Base-by-base conservation (phyloP, 352 stramenopile species). In the Phytopythium montanum region DNA sequence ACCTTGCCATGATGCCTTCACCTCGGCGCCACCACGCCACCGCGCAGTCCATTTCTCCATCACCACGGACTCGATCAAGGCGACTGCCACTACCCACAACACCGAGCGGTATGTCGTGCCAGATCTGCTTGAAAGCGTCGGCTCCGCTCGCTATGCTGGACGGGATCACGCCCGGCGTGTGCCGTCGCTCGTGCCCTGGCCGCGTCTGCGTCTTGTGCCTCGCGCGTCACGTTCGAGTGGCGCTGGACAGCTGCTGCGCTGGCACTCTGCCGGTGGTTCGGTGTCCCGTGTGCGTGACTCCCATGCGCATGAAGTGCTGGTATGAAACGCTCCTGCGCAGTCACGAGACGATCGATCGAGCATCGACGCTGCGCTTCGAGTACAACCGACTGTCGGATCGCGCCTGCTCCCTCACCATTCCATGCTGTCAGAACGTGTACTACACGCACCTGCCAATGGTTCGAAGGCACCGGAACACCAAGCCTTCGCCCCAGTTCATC, bases 381-480 rank as follows among this genome's bases (percentile, higher is more conserved):
- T 57, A 71, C 49, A 73, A 67, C 49, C 31, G 45, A 0, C 64
- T 66, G 14, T n/a, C n/a, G n/a, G n/a, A n/a, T n/a, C n/a, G n/a
- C n/a, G 63, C 63, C 7, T 74, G 64, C 39, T 42, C 44, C 0
- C 26, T 81, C 25, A 68, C 58, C 3, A 38, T 61, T 2, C 69
- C 66, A 1, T 81, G 72, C 53, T 81, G 72, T 46, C 61, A 77
- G 38, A 66, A 70, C 21, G 41, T 55, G 8, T 45, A 49, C 44
- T 81, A 81, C 56, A 73, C 72, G 13, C 72, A 81, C 26, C 64
- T 81, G 3, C 60, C 61, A 64, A 26, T 13, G 53, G 3, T 38
- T 18, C 62, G 61, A 18, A 26, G 8, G 19, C 12, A 2, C 2
- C 9, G 21, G 66, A 14, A 50, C 46, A 31, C 31, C 64, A n/a